Evolutionary conservation across 1,139 yeast genomes (phyloP).

Genomic region (Protomyces gravidus): DNA sequence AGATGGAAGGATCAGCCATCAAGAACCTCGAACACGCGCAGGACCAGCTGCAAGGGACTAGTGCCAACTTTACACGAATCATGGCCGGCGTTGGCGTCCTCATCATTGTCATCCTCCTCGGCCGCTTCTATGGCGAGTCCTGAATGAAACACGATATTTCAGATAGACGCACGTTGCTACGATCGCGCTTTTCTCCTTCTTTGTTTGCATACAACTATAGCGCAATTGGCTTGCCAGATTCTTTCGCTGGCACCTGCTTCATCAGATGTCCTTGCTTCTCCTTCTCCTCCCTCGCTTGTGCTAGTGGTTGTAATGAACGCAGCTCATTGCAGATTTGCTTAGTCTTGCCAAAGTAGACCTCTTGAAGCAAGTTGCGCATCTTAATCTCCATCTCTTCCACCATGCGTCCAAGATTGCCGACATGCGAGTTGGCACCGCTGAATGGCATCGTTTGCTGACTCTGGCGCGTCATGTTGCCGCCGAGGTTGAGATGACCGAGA

Average conservation of each 20-base stretch:
- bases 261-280: conserved; percentile 2
- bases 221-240: neutral
- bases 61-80: neutral
- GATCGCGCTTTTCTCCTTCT: too few species aligned
- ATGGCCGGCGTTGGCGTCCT: neutral
- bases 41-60: neutral
- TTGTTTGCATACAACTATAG: too few species aligned
- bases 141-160: too few species aligned
- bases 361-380: conserved; percentile 80
- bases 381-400: conserved; percentile 87
- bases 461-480: conserved; percentile 85
- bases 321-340: conserved; percentile 76
- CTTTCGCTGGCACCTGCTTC: conserved; percentile 5
- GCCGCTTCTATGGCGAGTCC: neutral
- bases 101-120: neutral
- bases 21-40: neutral
- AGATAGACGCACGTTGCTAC: too few species aligned
- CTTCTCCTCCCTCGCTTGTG: conserved; percentile 4
- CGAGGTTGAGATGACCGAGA: conserved; percentile 50
- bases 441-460: conserved; percentile 48
- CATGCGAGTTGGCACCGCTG: conserved; percentile 56
- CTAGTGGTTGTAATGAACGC: conserved; percentile 45
- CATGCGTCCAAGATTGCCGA: conserved; percentile 77
- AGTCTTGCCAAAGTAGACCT: conserved; percentile 92
- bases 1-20: neutral